Evolutionary conservation across 345 rosid species (phyloP).

Genomic region (Linum tenue): DNA sequence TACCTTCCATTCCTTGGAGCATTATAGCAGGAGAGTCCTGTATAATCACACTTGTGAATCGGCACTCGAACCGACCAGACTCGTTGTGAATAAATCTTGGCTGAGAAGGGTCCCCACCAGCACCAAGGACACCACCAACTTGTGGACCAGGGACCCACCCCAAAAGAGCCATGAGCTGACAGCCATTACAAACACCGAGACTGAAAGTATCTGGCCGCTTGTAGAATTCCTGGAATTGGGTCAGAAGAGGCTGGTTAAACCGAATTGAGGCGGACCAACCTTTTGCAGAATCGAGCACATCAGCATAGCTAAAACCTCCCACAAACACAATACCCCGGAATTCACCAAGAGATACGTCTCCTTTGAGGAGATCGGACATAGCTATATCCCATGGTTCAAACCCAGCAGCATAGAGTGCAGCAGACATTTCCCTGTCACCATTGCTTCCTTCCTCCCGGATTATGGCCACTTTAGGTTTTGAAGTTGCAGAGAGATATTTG

Average conservation of each 20-base stretch:
- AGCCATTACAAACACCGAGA: conserved; percentile 89
- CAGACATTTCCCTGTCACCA: conserved; percentile 96
- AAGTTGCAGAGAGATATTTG: conserved; percentile 40
- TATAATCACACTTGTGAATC: conserved; percentile 69
- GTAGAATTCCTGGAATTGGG: conserved; percentile 84
- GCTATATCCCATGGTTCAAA: conserved; percentile 95
- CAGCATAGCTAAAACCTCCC: conserved; percentile 93
- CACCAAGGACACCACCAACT: conserved; percentile 69
- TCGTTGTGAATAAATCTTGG: conserved; percentile 88
- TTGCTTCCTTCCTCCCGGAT: conserved; percentile 97
- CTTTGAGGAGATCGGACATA: conserved; percentile 77
- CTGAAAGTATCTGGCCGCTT: conserved; percentile 79
- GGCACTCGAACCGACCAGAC: conserved; percentile 89
- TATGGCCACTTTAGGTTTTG: conserved; percentile 81
- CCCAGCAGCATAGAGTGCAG: conserved; percentile 77
- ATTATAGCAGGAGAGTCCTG: conserved; percentile 76
- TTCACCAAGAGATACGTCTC: conserved; percentile 47
- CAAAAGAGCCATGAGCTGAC: conserved; percentile 86
- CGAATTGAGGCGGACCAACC: conserved; percentile 97
- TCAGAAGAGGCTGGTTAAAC: conserved; percentile 61
- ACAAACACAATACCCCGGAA: conserved; percentile 83
- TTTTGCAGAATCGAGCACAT: conserved; percentile 91
- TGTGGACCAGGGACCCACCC: conserved; percentile 97
- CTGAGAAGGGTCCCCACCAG: conserved; percentile 71
- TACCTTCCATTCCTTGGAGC: conserved; percentile 95